Base-by-base conservation (phyloP, 1,139 yeast genomes). In the Lodderomyces beijingensis region DNA sequence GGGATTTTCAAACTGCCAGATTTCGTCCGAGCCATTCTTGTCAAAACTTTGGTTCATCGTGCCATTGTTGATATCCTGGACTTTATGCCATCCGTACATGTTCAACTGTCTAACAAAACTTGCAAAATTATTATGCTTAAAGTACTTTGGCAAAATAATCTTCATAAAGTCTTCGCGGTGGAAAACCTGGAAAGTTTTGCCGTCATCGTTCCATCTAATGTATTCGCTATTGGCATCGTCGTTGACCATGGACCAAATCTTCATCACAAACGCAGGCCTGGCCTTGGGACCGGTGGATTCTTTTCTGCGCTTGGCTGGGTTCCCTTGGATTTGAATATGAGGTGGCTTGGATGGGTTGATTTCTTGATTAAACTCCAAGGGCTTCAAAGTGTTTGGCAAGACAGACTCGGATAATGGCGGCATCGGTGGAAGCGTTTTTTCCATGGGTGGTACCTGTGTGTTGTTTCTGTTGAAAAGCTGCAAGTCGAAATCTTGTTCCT, bases 21-120 rank as follows among this genome's bases (percentile, higher is more conserved):
- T 61, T 49, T 67, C 69, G 27, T 63, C 68, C 45, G 69, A 67
- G 44, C 50, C 55, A n/a, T 45, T 49, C 46, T 69, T 67, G 44
- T 79, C 88, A 32, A 74, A 79, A 21, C 60, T 62, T 17, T 27
- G 33, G 36, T 67, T 65, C 59, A 83, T 59, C 2, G 85, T 73
- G 1, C 91, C 91, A 17, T 76, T 70, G 31, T 61, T 79, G 33
- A 80, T 75, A 56, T 82, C 95, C 55, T 78, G 93, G 5, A 91
- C 91, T 59, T 91, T 91, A 60, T 91, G 97, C 88, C 95, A 91
- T 24, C 97, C 98, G 53, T 91, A 91, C 95, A 91, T 91, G 59
- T 91, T 91, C 51, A 91, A 70, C 54, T 91, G 98, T 39, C 97
- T 75, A 6, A 89, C 97, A 64, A 91, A 91, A 45, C 91, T 79